Base-by-base conservation (phyloP, 164 flowering plant species). In the Sextonia rubra region DNA sequence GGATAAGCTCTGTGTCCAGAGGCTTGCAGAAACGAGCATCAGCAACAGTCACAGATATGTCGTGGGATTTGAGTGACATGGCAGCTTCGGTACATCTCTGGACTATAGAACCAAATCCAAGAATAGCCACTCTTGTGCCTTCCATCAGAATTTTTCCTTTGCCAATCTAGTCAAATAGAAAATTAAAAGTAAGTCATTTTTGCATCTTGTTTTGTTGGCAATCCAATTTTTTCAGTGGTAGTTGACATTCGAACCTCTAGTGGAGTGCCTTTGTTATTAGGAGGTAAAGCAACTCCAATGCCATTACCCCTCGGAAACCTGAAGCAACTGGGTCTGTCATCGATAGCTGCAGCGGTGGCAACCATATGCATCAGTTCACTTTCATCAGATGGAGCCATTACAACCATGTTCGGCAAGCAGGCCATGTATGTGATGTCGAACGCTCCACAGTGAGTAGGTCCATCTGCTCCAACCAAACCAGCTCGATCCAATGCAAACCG, bases 21-120 rank as follows among this genome's bases (percentile, higher is more conserved):
- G 98, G 98, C 77, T 89, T 93, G 84, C 98, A 93, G 76, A 93
- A 93, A 69, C 98, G 85, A 47, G 97, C 98, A 81, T 93, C 98
- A 0, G 89, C 93, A 3, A 93, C 86, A 25, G 98, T 93, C 47
- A 82, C 79, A 8, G 68, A 47, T 30, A 90, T 75, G 71, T 78
- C 83, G 3, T 68, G 79, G 12, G 79, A 69, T 73, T 78, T 79
- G 12, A 93, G 95, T 71, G 79, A 62, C 12, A 71, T 71, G 60
- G 90, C 90, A 69, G 98, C 95, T 80, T 78, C 85, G 25, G 88
- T 2, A 74, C 97, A 91, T 67, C 85, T 83, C 76, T 91, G 95
- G 56, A 93, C 90, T 26, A 87, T 80, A 1, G 95, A 82, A 68
- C 98, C 97, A 75, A 85, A 91, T 37, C 97, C 97, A 24, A 93